These are phyloP conservation scores for Sporisorium iseilematis-ciliati DNA, from an alignment of 1,284 basidiomycete species.

Conservation along the genomic window DNA sequence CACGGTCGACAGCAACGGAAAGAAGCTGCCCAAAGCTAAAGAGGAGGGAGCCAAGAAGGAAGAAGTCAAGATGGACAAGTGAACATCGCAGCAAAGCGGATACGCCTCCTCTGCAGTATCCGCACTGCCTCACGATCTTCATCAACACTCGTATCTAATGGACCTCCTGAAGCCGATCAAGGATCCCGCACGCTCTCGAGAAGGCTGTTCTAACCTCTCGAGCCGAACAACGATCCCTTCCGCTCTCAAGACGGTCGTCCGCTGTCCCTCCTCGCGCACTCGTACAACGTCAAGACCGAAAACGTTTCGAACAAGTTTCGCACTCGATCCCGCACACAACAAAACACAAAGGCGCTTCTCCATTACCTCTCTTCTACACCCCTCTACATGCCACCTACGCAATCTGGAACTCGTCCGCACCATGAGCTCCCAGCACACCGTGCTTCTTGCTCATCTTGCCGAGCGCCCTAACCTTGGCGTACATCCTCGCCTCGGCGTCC, in stretches of 20 bases:
- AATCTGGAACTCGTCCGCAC: slow-evolving; percentile 71
- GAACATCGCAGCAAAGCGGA: no score
- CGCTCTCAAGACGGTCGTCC: no score
- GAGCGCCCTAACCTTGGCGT: slow-evolving; percentile 83
- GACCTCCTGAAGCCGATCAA: background rate
- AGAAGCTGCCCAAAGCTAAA: slow-evolving; percentile 14
- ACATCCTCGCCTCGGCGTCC: slow-evolving; percentile 86
- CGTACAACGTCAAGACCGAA: no score
- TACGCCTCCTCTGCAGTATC: background rate
- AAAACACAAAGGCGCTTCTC: background rate
- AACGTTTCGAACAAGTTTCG: background rate
- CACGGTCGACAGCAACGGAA: slow-evolving; percentile 24
- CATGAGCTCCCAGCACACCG: slow-evolving; percentile 82
- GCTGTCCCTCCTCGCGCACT: no score
- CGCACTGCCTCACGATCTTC: background rate
- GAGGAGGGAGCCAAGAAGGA: background rate
- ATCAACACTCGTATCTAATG: background rate
- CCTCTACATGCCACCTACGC: slow-evolving; percentile 23
- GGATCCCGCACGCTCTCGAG: background rate
- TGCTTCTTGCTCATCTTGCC: slow-evolving; percentile 84
- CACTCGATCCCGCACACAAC: background rate
- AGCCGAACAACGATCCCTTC: no score
- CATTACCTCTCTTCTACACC: background rate
- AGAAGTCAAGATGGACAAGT: background rate
- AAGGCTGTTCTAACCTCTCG: no score